Evolutionary conservation across 2,329 filamentous ascomycete species (phyloP).

Genomic region (Nemania bipapillata): DNA sequence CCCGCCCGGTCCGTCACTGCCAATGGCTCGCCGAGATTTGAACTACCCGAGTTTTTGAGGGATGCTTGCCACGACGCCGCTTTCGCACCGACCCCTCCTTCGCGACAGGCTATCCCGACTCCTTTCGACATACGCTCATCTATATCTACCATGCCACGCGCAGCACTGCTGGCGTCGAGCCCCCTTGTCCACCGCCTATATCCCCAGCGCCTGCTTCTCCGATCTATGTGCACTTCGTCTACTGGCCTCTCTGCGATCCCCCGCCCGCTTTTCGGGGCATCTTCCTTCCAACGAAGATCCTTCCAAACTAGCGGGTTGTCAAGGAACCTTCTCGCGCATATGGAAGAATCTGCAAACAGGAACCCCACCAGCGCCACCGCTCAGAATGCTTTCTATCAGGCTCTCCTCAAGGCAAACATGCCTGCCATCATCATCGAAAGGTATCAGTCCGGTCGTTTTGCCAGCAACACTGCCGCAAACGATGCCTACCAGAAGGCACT

Average conservation of each 20-base stretch:
- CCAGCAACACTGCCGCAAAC: slow-evolving; percentile 80
- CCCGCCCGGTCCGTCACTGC: slow-evolving; percentile 32
- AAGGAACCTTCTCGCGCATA: slow-evolving; percentile 77
- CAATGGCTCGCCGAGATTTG: slow-evolving; percentile 34
- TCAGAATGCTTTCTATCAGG: slow-evolving; percentile 93
- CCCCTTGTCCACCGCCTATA: slow-evolving; percentile 46
- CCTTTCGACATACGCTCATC: slow-evolving; percentile 51
- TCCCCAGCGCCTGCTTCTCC: slow-evolving; percentile 38
- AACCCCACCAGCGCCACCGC: slow-evolving; percentile 87
- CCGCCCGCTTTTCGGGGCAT: slow-evolving; percentile 33
- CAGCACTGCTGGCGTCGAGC: slow-evolving; percentile 48
- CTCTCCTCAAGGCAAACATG: slow-evolving; percentile 90
- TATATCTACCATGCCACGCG: slow-evolving; percentile 49
- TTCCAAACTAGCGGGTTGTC: slow-evolving; percentile 64
- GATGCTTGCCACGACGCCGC: slow-evolving; percentile 42
- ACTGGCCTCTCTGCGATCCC: slow-evolving; percentile 38
- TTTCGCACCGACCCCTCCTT: slow-evolving; percentile 31
- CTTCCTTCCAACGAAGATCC: slow-evolving; percentile 48
- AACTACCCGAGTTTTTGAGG: slow-evolving; percentile 54
- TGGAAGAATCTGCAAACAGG: slow-evolving; percentile 92
- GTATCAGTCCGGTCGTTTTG: slow-evolving; percentile 86
- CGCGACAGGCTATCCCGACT: slow-evolving; percentile 41
- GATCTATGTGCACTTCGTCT: slow-evolving; percentile 46
- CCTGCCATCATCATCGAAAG: slow-evolving; percentile 90
- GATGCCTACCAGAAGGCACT: slow-evolving; percentile 82